Conservation (phyloP, 331 rosid species). For the Pyracantha coccinea region DNA sequence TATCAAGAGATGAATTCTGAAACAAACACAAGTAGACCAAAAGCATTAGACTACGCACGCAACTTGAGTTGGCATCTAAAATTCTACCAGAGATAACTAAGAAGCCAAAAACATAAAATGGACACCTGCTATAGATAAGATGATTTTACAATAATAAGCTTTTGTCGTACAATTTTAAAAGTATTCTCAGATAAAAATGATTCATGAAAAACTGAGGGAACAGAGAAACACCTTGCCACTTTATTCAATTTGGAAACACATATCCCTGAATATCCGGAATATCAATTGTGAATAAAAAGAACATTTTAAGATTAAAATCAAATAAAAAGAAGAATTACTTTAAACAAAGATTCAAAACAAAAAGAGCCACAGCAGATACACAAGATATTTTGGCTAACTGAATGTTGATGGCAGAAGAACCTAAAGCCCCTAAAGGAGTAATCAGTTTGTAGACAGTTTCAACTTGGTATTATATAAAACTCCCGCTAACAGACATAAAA, state of each 20-base stretch:
- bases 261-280: neutral
- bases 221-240: neutral
- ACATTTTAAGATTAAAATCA: too few relatives aligned
- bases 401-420: neutral
- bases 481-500: too few relatives aligned
- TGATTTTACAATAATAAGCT: neutral
- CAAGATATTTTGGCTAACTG: neutral
- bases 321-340: too few relatives aligned
- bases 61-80: neutral
- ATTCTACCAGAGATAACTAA: neutral
- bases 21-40: too few relatives aligned
- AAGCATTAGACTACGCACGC: neutral
- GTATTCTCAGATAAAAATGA: neutral
- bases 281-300: neutral
- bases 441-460: too few relatives aligned
- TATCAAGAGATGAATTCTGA: neutral
- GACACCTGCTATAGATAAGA: too few relatives aligned
- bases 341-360: neutral
- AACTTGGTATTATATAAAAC: too few relatives aligned
- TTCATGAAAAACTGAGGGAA: too few relatives aligned
- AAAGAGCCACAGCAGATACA: neutral
- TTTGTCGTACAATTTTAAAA: neutral
- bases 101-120: too few relatives aligned
- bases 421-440: neutral
- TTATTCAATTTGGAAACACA: neutral